phyloP scores from a whole-genome alignment of 2,329 filamentous ascomycete species.

The Diaporthe humulicola region DNA sequence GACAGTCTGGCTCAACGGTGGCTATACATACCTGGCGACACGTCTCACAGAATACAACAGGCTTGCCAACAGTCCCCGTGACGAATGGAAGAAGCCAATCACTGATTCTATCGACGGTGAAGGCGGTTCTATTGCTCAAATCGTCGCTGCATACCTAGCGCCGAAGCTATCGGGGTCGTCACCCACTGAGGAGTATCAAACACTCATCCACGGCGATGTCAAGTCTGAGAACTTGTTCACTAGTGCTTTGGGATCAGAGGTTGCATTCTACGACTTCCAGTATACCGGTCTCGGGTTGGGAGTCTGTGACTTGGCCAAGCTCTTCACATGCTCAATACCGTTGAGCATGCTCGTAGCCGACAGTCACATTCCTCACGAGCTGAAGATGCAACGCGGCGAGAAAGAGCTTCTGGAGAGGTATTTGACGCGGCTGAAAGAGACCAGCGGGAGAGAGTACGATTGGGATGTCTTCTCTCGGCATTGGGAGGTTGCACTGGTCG shows the following conservation, averaged over 20 bases:
- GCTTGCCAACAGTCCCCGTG: constrained; percentile 53
- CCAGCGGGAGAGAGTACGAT: constrained; percentile 57
- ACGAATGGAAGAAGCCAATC: constrained; percentile 68
- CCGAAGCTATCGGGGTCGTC: constrained; percentile 50
- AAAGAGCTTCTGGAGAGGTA: constrained; percentile 65
- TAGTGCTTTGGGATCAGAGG: constrained; percentile 58
- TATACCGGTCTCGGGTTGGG: constrained; percentile 75
- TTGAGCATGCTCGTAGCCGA: constrained; percentile 60
- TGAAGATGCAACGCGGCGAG: constrained; percentile 67
- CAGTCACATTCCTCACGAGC: constrained; percentile 44
- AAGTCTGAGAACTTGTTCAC: constrained; percentile 79
- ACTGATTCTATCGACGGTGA: constrained; percentile 52
- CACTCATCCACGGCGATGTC: constrained; percentile 76
- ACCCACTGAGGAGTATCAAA: constrained; percentile 57
- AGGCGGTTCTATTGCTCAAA: constrained; percentile 55
- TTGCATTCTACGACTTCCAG: constrained; percentile 79
- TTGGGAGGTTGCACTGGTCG: constrained; percentile 76
- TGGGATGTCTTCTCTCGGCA: constrained; percentile 69
- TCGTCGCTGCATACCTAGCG: constrained; percentile 64
- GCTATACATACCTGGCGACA: constrained; percentile 78
- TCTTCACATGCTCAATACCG: constrained; percentile 76
- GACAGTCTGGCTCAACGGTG: constrained; percentile 73
- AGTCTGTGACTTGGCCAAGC: constrained; percentile 75
- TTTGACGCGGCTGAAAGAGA: constrained; percentile 51
- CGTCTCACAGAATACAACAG: constrained; percentile 67